Evolutionary conservation across 495 filamentous ascomycete genomes (phyloP), one percentile per base, ranked within the genome.

Genomic region (Penicillium herquei): DNA sequence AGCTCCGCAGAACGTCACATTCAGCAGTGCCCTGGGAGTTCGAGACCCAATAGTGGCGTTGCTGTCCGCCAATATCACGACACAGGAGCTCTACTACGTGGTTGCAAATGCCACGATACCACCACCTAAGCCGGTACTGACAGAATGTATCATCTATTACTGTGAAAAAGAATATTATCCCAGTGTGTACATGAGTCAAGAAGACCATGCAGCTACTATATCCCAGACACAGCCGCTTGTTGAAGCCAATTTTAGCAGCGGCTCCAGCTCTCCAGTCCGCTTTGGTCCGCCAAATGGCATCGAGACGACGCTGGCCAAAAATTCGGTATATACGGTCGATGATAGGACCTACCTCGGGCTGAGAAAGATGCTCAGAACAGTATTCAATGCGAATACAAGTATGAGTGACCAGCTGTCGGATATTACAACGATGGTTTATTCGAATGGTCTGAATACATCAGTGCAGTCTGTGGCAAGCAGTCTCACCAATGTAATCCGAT

Each of bases 151-250:
- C 3, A 17, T 56, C 6, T 49, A 49, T 30, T 50, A 3, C 2
- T 56, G 53, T 21, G 53, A 56, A 32, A 40, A 35, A 34, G 33
- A 49, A 14, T 56, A 49, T 37, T 6, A 35, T n/a, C 34, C 14
- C 8, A 49, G 18, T 33, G 8, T 8, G 7, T 41, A 5, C 45
- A 47, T 42, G 34, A n/a, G 18, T 26, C 21, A 26, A 26, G 21
- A 26, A 2, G 21, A 26, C 31, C 12, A 40, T 37, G 3, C 42
- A 12, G 9, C 0, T 46, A 42, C 0, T 13, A 26, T 30, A 3
- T 34, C 1, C 10, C 4, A 33, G 34, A 50, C n/a, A 11, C 32
- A 39, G 7, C 26, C n/a, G 14, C 33, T 13, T 12, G 9, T 12
- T n/a, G 4, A 26, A 14, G 32, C 1, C 18, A n/a, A 26, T 46